A percentile compares a stretch with the other conserved stretches of the same genome.
These are phyloP conservation scores for Phylloporus sp. DNA, from an alignment of 1,284 basidiomycete genomes.

Conservation along the genomic window DNA sequence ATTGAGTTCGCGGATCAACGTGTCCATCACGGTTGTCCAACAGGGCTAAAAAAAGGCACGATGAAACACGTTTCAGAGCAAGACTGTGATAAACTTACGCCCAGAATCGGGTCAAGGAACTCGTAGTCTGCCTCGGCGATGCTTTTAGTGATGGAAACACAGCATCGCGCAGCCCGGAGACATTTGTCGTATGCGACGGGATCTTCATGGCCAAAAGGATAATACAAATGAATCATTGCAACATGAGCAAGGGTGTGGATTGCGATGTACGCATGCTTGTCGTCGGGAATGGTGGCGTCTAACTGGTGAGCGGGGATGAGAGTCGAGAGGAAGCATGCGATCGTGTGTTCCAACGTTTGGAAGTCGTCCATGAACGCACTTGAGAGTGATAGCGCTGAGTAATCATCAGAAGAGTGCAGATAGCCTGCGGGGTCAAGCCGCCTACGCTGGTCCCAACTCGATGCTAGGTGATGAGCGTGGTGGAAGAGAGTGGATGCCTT, in stretches of 20 bases:
- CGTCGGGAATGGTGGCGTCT: conserved; percentile 56
- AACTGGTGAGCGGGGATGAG: conserved; percentile 69
- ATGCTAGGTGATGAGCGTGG: conserved; percentile 61
- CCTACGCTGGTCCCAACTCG: conserved; percentile 63
- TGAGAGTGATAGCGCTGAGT: conserved; percentile 47
- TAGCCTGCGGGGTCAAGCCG: conserved; percentile 21
- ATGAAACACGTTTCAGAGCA: conserved; percentile 13
- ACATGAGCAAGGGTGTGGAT: conserved; percentile 69
- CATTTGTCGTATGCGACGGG: conserved; percentile 66
- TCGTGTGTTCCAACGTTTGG: conserved; percentile 61
- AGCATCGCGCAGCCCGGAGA: conserved; percentile 59
- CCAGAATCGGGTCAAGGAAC: conserved; percentile 74
- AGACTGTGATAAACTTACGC: conserved; percentile 49
- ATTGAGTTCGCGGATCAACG: conserved; percentile 64
- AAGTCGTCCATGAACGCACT: conserved; percentile 59
- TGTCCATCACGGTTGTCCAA: conserved; percentile 69
- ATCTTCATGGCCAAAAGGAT: conserved; percentile 62
- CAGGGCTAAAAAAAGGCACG: conserved; percentile 53
- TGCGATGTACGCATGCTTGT: conserved; percentile 61
- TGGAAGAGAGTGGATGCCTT: conserved; percentile 79
- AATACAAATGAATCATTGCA: conserved; percentile 69
- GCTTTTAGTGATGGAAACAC: conserved; percentile 61
- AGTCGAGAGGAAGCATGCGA: conserved; percentile 62
- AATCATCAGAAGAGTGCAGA: conserved; percentile 21
- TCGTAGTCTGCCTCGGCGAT: conserved; percentile 65